Base-by-base conservation (phyloP, 2,329 filamentous ascomycete genomes). In the Paramyrothecium roridum region DNA sequence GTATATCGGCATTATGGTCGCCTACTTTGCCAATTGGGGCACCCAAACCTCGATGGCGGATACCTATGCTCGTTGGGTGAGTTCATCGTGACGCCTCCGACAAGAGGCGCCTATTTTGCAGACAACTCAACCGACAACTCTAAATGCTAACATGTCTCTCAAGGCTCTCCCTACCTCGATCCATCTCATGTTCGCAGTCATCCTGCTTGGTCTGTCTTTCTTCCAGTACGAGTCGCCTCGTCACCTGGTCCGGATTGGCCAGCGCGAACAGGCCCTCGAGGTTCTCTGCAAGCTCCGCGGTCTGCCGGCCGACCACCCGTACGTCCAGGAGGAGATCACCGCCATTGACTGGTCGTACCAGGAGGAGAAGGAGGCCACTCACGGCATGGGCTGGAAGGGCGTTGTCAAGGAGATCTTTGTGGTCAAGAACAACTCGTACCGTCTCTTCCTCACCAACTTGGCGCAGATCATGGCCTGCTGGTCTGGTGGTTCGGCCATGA, bases 1-100 rank as follows among this genome's bases (percentile, higher is more conserved):
- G 12, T 64, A 62, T 19, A 54, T 63, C 3, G 62, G 61, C 46
- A 59, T 63, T 0, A 54, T 63, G 53, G 34, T 63, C 10, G 85
- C 84, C 2, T 90, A 89, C 69, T 90, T 89, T 60, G 81, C 85
- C 57, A 86, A 82, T 62, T 85, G 82, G 63, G 82, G 82, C 16
- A 72, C 71, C 37, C 64, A 74, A 33, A 57, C 79, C 23, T 71
- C 78, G 56, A 66, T 80, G 20, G 69, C 70, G 16, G 72, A 77
- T 48, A 57, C 50, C 0, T 57, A 54, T 21, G 55, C 55, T 1
- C 61, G 56, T n/a, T 61, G 59, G 59, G 46, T 60, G 22, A 16
- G 55, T 30, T 10, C 26, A 30, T 30, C 6, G 10, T 57, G n/a
- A 30, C 20, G 13, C 13, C n/a, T 4, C n/a, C 21, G n/a, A 30